A percentile compares a stretch with the other conserved stretches of the same genome.
Evolutionary conservation across 495 filamentous ascomycete species (phyloP).

Genomic region (Trichocladium uniseriatum): DNA sequence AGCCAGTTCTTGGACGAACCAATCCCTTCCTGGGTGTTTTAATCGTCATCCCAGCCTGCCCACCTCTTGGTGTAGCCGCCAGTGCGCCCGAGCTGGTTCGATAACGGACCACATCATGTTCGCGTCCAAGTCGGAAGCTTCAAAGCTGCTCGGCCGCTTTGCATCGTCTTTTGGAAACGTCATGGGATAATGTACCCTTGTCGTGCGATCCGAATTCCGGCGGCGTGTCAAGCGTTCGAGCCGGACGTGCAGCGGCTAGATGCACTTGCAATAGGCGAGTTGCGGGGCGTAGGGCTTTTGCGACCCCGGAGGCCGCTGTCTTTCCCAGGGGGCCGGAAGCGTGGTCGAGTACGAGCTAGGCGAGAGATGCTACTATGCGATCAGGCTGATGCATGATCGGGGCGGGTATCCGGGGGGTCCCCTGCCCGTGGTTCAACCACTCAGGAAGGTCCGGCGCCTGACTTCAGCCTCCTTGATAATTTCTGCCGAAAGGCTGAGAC

Average conservation of each 20-base stretch:
- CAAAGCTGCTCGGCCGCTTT: too few species aligned
- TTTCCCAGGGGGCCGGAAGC: conserved; percentile 23
- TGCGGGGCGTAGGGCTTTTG: conserved; percentile 10
- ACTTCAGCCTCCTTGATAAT: conserved; percentile 72
- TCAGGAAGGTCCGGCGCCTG: conserved; percentile 48
- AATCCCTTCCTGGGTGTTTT: not conserved
- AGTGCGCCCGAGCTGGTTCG: not conserved
- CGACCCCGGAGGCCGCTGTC: conserved; percentile 1
- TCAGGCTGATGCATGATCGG: conserved; percentile 5
- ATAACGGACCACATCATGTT: too few species aligned
- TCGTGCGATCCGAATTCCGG: conserved; percentile 5
- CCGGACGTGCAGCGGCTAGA: conserved; percentile 12
- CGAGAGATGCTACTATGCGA: conserved; percentile 9
- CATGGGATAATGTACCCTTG: too few species aligned
- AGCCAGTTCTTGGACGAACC: not conserved
- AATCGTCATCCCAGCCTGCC: not conserved
- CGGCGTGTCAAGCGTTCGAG: conserved; percentile 4
- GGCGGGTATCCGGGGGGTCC: not conserved
- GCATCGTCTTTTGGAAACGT: too few species aligned
- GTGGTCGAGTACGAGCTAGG: conserved; percentile 10
- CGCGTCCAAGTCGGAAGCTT: too few species aligned
- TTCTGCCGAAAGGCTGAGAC: conserved; percentile 60
- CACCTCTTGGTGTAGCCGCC: not conserved
- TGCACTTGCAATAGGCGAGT: conserved; percentile 18
- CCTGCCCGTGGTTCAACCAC: conserved; percentile 26